These are phyloP conservation scores for Colletotrichum sp. DNA, from an alignment of 2,329 filamentous ascomycete genomes.

Conservation along the genomic window DNA sequence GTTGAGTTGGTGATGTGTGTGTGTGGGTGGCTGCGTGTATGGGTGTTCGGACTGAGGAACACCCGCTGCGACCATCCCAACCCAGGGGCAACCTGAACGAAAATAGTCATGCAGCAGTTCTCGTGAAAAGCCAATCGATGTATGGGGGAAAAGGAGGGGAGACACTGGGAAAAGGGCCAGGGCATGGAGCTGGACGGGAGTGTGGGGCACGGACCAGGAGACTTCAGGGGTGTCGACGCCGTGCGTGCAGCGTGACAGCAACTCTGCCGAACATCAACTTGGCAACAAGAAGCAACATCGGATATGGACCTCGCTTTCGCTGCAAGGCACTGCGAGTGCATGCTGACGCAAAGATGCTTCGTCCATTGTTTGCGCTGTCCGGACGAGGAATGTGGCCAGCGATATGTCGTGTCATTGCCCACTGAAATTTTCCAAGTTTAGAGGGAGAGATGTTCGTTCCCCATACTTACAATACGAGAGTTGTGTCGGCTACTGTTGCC, in stretches of 20 bases:
- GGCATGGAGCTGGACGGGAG: not conserved
- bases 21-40: not conserved
- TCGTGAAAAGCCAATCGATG: not conserved
- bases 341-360: not conserved
- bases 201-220: not conserved
- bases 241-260: slow-evolving; percentile 3
- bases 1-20: not conserved
- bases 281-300: not conserved
- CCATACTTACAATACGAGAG: not conserved
- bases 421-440: not conserved
- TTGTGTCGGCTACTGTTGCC: not conserved
- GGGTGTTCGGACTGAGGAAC: not conserved
- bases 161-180: not conserved
- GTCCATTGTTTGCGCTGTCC: not conserved
- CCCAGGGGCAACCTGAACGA: not conserved
- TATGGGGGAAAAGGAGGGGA: not conserved
- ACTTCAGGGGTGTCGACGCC: not conserved
- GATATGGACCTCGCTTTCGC: not conserved
- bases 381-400: not conserved
- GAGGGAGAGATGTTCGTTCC: not conserved
- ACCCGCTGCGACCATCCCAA: slow-evolving; percentile 7
- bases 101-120: slow-evolving; percentile 7
- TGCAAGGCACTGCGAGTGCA: not conserved
- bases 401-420: not conserved
- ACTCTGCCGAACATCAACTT: slow-evolving; percentile 9